These are phyloP conservation scores for Priceomyces castillae DNA, from an alignment of 805 yeast species.

Conservation along the genomic window DNA sequence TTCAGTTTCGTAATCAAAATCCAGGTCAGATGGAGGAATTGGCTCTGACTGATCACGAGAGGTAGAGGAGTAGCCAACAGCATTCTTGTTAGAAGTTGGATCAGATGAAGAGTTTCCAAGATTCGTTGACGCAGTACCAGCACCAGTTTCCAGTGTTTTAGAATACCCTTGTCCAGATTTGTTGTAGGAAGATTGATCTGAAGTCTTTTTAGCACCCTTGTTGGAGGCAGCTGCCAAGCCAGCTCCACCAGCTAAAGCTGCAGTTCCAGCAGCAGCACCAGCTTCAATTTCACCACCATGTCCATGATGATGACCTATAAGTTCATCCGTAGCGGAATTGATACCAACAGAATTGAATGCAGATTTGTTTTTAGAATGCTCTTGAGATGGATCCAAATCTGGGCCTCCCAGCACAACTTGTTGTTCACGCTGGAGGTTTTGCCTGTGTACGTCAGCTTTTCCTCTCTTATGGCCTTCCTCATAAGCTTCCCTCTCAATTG, in stretches of 20 bases:
- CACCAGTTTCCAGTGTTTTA: background rate
- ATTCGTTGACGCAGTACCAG: background rate
- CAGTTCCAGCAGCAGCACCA: slow-evolving; percentile 15
- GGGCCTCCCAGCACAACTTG: background rate
- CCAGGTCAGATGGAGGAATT: slow-evolving; percentile 12
- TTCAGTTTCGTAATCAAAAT: slow-evolving; percentile 23
- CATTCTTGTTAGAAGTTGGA: slow-evolving; percentile 4
- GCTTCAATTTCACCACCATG: slow-evolving; percentile 9
- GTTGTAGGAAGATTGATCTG: background rate
- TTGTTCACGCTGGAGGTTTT: background rate
- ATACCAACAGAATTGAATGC: slow-evolving; percentile 29
- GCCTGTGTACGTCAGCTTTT: background rate
- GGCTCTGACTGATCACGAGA: background rate
- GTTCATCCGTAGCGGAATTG: slow-evolving; percentile 17
- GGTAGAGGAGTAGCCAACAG: background rate
- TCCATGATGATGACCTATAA: slow-evolving; percentile 6
- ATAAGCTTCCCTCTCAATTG: slow-evolving; percentile 15
- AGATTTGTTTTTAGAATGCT: slow-evolving; percentile 31
- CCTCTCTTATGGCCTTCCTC: slow-evolving; percentile 16
- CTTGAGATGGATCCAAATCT: slow-evolving; percentile 20
- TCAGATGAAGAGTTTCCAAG: slow-evolving; percentile 3
- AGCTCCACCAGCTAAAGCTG: background rate
- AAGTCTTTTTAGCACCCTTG: background rate
- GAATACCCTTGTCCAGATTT: background rate
- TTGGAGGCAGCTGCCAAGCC: background rate